Base-by-base conservation (phyloP, 805 yeast genomes). In the Yarrowia alimentaria region DNA sequence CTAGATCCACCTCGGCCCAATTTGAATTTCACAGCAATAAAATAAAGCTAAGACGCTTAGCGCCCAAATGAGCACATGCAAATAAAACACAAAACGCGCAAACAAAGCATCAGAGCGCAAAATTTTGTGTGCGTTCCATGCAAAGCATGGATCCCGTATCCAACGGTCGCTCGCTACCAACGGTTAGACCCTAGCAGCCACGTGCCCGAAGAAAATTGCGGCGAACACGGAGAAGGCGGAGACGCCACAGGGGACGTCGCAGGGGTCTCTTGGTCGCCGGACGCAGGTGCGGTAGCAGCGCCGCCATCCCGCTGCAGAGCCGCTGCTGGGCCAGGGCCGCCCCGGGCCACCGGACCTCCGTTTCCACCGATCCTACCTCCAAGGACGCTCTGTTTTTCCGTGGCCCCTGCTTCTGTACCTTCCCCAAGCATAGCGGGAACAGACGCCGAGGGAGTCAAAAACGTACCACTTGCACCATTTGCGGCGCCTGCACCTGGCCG, bases 141-240 rank as follows among this genome's bases (percentile, higher is more conserved):
- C n/a, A n/a, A n/a, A n/a, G n/a, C n/a, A n/a, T n/a, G n/a, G n/a
- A n/a, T n/a, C 4, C 47, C 47, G 47, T 40, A 38, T 38, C 32
- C 45, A 38, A 38, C 45, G 45, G 45, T 38, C 45, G 45, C 45
- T 38, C 26, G 45, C 14, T 16, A 43, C 50, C 50, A 43, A 4
- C 37, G 37, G 18, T 43, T 43, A 4, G 50, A 43, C n/a, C 50
- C 50, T n/a, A 43, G 29, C 22, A 43, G 22, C 50, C 50, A 43
- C 29, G 37, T 7, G 13, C 37, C 50, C 26, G 50, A 30, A 12
- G 50, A 43, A 7, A 43, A 30, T 21, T 30, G 35, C 3, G 50
- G 50, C 6, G 50, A 30, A n/a, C n/a, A n/a, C n/a, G n/a, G n/a
- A 20, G 50, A 30, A 9, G 50, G 25, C 10, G 47, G 47, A 12